Evolutionary conservation across 768 basidiomycete genomes (phyloP), one percentile per base, ranked within the genome.

Genomic region (Trametes maxima): DNA sequence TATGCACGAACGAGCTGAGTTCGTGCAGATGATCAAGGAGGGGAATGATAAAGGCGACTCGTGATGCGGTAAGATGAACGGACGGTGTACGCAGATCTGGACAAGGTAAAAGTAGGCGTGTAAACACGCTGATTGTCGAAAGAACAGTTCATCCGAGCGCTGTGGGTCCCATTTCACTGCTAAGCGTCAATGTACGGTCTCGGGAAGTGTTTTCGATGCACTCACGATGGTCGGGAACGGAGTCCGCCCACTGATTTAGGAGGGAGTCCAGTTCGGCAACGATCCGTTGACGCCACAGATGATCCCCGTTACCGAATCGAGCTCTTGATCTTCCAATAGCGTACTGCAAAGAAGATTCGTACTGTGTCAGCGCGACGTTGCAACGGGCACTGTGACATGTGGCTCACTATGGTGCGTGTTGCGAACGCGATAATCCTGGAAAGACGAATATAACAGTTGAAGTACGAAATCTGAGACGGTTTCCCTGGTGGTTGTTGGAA

Each of bases 11-110:
- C 90, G 79, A 2, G 92, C 89, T 0, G 92, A 85, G 62, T 94
- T 93, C 19, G 87, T 85, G 70, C 91, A 93, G 56, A 94, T 92
- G 0, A 89, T 89, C 36, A 93, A 77, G 79, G 75, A 3, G 85
- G 83, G 0, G 82, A 82, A 0, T 88, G 88, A 22, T 7, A 55
- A 28, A 8, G 43, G 42, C 25, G 42, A 45, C 16, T 45, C 43
- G 25, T 78, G 40, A 13, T 42, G 3, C 14, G 40, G n/a, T 11
- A 42, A 42, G 61, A 94, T 87, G 72, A 90, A 92, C 5, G 88
- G 87, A 47, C 91, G 80, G 70, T 94, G 92, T 48, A 92, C 83
- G 58, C 86, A 76, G 66, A 93, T 92, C 67, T 81, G 76, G 13
- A 72, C 62, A 19, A 76, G 75, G 65, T 82, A 83, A 68, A 79